A percentile compares a stretch with the other conserved stretches of the same genome.
Conservation (phyloP, 2,329 filamentous ascomycete genomes). For the Diaporthe citriasiana region DNA sequence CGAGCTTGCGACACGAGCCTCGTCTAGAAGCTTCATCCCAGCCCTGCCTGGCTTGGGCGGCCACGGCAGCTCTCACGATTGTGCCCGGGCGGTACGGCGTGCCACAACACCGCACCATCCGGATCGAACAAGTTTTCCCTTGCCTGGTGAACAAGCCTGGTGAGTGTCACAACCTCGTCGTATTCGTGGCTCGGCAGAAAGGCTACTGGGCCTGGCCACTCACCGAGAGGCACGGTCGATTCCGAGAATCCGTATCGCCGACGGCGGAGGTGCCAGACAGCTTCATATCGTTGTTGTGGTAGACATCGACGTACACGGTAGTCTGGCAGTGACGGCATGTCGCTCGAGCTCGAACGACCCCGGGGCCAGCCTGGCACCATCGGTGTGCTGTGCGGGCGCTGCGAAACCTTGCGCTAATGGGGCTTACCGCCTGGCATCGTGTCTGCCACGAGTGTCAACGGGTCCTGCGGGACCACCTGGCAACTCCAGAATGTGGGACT, state of each 20-base stretch:
- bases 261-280: conserved; percentile 6
- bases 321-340: background rate
- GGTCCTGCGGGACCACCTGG: conserved; percentile 28
- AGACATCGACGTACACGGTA: background rate
- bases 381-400: background rate
- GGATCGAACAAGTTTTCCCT: background rate
- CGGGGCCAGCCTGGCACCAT: conserved; percentile 17
- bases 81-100: background rate
- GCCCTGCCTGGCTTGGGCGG: background rate
- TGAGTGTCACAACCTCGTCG: background rate
- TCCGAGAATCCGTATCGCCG: background rate
- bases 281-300: background rate
- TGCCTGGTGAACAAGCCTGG: background rate
- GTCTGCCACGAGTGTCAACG: background rate
- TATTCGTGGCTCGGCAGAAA: background rate
- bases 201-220: background rate
- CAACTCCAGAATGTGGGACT: conserved; percentile 5
- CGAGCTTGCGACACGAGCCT: background rate
- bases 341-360: conserved; percentile 1
- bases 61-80: conserved; percentile 3
- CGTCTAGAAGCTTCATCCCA: conserved; percentile 20
- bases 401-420: background rate
- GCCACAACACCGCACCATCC: background rate
- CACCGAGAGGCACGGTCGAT: background rate
- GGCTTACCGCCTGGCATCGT: conserved; percentile 2